Percentiles rank a stretch among this genome's conserved stretches.
phyloP scores from a whole-genome alignment of 208 protist genomes.

The Leishmania mexicana region DNA sequence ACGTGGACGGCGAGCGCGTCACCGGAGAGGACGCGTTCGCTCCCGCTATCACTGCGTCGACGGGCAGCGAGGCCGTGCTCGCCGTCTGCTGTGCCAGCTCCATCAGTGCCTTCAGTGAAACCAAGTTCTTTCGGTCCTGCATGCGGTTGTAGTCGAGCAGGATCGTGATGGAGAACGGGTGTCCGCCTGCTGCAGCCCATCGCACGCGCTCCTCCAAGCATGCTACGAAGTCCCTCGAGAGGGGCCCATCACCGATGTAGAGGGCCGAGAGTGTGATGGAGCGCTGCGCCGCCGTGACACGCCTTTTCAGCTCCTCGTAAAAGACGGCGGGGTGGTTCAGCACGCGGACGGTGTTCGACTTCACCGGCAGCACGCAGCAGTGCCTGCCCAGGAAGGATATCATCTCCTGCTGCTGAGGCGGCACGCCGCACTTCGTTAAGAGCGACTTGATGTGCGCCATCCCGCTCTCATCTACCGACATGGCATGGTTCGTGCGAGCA shows the following conservation, averaged over 20 bases:
- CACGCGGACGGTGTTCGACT: constrained; percentile 48
- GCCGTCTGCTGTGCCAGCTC: constrained; percentile 28
- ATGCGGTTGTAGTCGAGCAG: constrained; percentile 89
- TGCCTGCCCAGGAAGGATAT: constrained; percentile 58
- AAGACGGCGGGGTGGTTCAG: constrained; percentile 63
- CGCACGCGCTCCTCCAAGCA: constrained; percentile 56
- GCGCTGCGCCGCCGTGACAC: constrained; percentile 42
- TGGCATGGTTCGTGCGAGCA: neutral
- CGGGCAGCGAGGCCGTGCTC: constrained; percentile 18
- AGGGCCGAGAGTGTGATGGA: constrained; percentile 83
- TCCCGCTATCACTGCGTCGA: neutral
- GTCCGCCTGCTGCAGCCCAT: constrained; percentile 22
- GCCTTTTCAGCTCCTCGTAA: constrained; percentile 58
- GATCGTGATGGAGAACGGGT: constrained; percentile 53
- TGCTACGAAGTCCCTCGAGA: constrained; percentile 53
- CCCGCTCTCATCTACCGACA: neutral
- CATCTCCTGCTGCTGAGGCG: constrained; percentile 41
- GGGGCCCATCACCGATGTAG: constrained; percentile 83
- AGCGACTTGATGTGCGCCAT: constrained; percentile 18
- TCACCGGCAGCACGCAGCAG: constrained; percentile 75
- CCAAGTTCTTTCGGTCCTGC: constrained; percentile 62
- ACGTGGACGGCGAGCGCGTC: neutral
- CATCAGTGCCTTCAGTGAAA: constrained; percentile 54
- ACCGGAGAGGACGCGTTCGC: neutral
- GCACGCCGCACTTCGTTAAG: constrained; percentile 13